Percentiles rank a stretch among this genome's conserved stretches.
Evolutionary conservation across 2,329 filamentous ascomycete genomes (phyloP).

Genomic region (Helotiales sp.): DNA sequence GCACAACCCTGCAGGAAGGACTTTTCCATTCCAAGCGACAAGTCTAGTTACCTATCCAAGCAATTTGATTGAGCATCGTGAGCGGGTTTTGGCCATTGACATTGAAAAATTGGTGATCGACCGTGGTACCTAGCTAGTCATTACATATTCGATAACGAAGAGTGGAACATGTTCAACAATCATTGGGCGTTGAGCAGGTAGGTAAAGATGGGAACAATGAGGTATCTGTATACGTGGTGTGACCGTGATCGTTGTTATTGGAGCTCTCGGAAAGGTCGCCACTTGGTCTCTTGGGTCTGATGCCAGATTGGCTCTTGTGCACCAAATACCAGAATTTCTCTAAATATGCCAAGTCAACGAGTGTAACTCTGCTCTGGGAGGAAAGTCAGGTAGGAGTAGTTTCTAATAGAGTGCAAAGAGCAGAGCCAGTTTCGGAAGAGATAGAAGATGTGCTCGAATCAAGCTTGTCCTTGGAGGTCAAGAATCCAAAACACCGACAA

Average conservation of each 20-base stretch:
- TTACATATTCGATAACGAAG: neutral
- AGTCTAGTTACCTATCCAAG: slow-evolving; percentile 11
- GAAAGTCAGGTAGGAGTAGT: too few relatives aligned
- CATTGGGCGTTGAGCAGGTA: slow-evolving; percentile 10
- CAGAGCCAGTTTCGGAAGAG: too few relatives aligned
- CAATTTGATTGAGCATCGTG: slow-evolving; percentile 13
- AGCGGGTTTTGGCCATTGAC: neutral
- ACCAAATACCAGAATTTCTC: too few relatives aligned
- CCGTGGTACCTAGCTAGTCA: neutral
- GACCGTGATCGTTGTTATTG: neutral
- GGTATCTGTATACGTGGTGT: slow-evolving; percentile 6
- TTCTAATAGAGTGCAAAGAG: too few relatives aligned
- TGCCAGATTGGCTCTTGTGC: too few relatives aligned
- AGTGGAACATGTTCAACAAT: neutral
- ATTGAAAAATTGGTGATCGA: neutral
- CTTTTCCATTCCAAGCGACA: neutral
- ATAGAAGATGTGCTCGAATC: too few relatives aligned
- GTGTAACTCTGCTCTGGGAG: too few relatives aligned
- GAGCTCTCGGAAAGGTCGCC: slow-evolving; percentile 1
- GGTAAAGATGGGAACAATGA: slow-evolving; percentile 12
- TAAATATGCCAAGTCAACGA: too few relatives aligned
- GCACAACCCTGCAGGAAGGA: slow-evolving; percentile 8
- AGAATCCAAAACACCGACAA: too few relatives aligned
- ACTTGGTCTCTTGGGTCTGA: too few relatives aligned
- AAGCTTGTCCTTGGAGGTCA: too few relatives aligned